Evolutionary conservation across 1,284 basidiomycete species (phyloP), one percentile per base, ranked within the genome.

Genomic region (Marasmius tenuissimus): DNA sequence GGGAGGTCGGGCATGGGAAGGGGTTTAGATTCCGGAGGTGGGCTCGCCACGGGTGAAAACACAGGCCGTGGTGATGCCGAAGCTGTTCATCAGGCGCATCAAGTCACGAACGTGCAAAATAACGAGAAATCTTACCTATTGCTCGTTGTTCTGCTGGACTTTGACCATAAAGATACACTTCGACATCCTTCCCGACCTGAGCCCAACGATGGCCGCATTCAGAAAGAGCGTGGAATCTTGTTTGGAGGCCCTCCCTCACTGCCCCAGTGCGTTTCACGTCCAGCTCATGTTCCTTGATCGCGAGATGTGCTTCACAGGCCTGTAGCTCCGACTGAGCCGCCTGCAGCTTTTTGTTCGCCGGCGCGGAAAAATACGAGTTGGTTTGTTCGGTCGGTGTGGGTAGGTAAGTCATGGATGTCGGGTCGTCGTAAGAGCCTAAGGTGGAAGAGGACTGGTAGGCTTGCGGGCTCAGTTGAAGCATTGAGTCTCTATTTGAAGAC

Each of bases 291-390:
- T 93, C 89, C 71, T 90, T 91, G 33, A 75, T 65, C 0, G 86
- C 86, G 4, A 93, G 77, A 61, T 89, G 88, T 0, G 83, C 78
- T 68, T 93, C 90, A 71, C 91, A 93, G 8, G 89, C 91, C 66
- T 92, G 89, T 16, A 93, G 76, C 65, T 92, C 88, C 0, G 85
- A 77, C 66, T 93, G 91, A 0, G 90, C 90, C 1, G 82, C 72
- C 0, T 78, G 77, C 10, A 93, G 80, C 70, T 90, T 92, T 27
- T 76, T 75, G 61, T 70, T 70, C 11, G 66, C 60, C 4, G 62
- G 68, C 4, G 75, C 61, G 33, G 70, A 76, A 47, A 72, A 72
- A 27, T 27, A 27, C 27, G 27, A 27, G 27, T 27, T 27, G 56
- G 69, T 76, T 40, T 69, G 76, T 64, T 68, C 71, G 42, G 75